Conservation (phyloP, 192 early-diverging fungal species). For the Coemansia sp. region DNA sequence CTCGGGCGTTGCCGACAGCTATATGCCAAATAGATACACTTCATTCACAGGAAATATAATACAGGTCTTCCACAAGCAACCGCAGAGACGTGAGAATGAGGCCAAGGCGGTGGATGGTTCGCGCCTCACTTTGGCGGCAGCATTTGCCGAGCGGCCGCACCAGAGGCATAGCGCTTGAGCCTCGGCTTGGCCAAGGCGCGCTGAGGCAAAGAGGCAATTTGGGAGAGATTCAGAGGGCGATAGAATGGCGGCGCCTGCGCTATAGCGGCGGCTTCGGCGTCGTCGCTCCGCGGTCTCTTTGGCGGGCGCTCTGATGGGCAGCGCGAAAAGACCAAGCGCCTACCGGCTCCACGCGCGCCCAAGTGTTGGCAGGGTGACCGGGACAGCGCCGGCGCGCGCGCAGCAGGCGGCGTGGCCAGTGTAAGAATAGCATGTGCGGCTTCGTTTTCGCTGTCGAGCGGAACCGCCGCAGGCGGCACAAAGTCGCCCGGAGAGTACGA, state of each 20-base stretch:
- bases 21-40: constrained; percentile 14
- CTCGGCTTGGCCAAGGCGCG: not conserved
- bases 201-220: constrained; percentile 6
- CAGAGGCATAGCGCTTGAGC: not conserved
- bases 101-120: too few relatives aligned
- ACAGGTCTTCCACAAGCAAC: too few relatives aligned
- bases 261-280: not conserved
- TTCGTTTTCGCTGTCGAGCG: constrained; percentile 23
- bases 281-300: not conserved
- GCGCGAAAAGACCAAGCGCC: constrained; percentile 29
- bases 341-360: too few relatives aligned
- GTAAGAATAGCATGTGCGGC: constrained; percentile 34
- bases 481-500: constrained; percentile 28
- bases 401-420: constrained; percentile 37
- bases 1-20: constrained; percentile 27
- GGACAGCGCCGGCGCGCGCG: constrained; percentile 14
- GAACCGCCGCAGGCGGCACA: too few relatives aligned
- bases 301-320: not conserved
- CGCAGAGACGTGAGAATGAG: not conserved
- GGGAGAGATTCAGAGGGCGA: constrained; percentile 11
- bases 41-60: not conserved
- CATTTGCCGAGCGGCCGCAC: not conserved
- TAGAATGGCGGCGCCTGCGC: not conserved
- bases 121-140: not conserved
- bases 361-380: constrained; percentile 9